phyloP scores from a whole-genome alignment of 148 eudicot genomes.

The Rhododendron vialii region DNA sequence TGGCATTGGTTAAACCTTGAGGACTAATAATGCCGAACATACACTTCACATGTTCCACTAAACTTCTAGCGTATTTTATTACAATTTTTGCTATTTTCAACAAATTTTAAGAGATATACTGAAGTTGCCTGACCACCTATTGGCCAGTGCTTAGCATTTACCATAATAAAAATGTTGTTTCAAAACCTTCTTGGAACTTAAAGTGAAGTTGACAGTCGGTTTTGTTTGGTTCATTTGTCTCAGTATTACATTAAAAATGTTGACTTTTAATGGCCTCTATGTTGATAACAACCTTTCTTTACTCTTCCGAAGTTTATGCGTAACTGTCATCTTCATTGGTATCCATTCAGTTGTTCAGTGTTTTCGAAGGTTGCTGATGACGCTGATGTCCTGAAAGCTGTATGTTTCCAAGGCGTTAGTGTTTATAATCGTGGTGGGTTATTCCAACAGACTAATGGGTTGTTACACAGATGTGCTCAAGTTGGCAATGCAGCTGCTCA shows the following conservation, averaged over 20 bases:
- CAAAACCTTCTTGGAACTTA: background rate
- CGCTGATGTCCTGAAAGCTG: background rate
- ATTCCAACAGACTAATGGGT: constrained; percentile 6
- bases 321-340: background rate
- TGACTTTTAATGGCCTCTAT: background rate
- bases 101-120: too few species aligned
- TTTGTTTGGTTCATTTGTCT: background rate
- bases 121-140: too few species aligned
- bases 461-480: constrained; percentile 12
- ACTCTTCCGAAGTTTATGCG: background rate
- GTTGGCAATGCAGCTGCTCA: constrained; percentile 8
- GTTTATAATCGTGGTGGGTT: background rate
- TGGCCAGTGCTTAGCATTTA: background rate
- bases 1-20: too few species aligned
- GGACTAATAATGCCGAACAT: too few species aligned
- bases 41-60: too few species aligned
- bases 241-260: background rate
- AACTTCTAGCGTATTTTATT: too few species aligned
- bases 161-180: background rate
- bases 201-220: background rate
- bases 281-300: background rate
- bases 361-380: background rate
- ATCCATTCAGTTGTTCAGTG: background rate
- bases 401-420: background rate
- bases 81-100: too few species aligned